Evolutionary conservation across 306 rosid species (phyloP).

Genomic region (Sphenostylis stenocarpa): DNA sequence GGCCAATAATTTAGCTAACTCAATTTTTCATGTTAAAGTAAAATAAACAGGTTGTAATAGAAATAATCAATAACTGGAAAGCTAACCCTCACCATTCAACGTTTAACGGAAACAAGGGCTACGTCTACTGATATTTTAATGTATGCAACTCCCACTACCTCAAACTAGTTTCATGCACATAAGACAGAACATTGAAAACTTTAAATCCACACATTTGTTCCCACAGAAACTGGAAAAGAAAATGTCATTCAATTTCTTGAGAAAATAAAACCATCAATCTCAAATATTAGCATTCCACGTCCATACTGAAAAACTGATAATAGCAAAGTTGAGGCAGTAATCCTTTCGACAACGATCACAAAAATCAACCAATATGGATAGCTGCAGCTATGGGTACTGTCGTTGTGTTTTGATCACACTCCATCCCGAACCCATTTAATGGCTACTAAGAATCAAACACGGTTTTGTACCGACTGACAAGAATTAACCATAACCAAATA

Average conservation of each 20-base stretch:
- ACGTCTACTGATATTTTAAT: not conserved
- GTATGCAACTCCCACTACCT: slow-evolving; percentile 4
- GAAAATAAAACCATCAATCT: slow-evolving; percentile 8
- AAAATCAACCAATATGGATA: slow-evolving; percentile 1
- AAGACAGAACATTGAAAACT: slow-evolving; percentile 2
- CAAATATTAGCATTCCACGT: slow-evolving; percentile 5
- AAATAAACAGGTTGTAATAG: not conserved
- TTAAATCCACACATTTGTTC: slow-evolving; percentile 17
- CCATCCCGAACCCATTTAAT: slow-evolving; percentile 23
- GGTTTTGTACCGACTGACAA: slow-evolving; percentile 6
- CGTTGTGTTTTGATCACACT: slow-evolving; percentile 23
- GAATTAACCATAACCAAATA: slow-evolving; percentile 15
- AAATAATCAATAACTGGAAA: not conserved
- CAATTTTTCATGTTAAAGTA: not conserved
- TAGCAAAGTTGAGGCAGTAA: slow-evolving; percentile 1
- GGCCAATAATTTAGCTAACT: not conserved
- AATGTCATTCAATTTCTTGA: slow-evolving; percentile 6
- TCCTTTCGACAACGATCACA: slow-evolving; percentile 21
- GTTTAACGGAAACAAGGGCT: not conserved
- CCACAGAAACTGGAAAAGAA: slow-evolving; percentile 1
- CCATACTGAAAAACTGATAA: slow-evolving; percentile 22
- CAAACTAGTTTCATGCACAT: slow-evolving; percentile 23
- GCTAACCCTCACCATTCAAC: not conserved
- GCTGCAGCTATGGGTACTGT: slow-evolving; percentile 25
- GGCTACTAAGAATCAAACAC: slow-evolving; percentile 17